Evolutionary conservation across 2,329 filamentous ascomycete genomes (phyloP), one percentile per base, ranked within the genome.

Genomic region (Orbilia quercus): DNA sequence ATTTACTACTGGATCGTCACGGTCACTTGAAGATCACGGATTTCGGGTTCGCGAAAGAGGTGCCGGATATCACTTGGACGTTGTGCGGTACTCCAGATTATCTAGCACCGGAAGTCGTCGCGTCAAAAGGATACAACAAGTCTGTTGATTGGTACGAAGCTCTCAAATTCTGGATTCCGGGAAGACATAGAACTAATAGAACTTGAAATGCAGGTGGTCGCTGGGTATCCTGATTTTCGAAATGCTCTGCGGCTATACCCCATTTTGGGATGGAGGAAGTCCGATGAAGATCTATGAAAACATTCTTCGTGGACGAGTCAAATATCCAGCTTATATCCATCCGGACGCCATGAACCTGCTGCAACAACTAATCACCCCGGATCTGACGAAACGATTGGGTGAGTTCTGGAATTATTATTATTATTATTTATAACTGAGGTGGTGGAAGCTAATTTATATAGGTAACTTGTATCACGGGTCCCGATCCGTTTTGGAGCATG

Each of bases 241-340:
- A 85, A 99, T 99, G 95, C 87, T 99, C 38, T 98, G 95, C 80
- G 95, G 95, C 25, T 99, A 97, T 82, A 99, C 95, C 3, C 95
- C 95, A 3, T 99, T 99, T 84, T 99, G 95, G 94, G 95, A 99
- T 81, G 91, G 91, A 78, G 95, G 94, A 63, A 96, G 92, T 47
- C 94, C 95, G 1, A 96, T 99, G 88, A 97, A 96, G 83, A 99
- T 99, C 79, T 99, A 99, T 83, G 95, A 99, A 84, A 99, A 99
- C 81, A 99, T 99, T 79, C 87, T 99, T 76, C 93, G 92, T 79
- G 95, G 94, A 72, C 90, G 91, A 78, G 91, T 99, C 81, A 98
- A 97, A 83, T 99, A 98, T 80, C 95, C 95, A 60, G 90, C 91
- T 4, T 99, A 98, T 81, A 91, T 99, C 78, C 92, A 98, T 80